These are phyloP conservation scores for Tephrocybe sp. DNA, from an alignment of 768 basidiomycete genomes.

Conservation along the genomic window DNA sequence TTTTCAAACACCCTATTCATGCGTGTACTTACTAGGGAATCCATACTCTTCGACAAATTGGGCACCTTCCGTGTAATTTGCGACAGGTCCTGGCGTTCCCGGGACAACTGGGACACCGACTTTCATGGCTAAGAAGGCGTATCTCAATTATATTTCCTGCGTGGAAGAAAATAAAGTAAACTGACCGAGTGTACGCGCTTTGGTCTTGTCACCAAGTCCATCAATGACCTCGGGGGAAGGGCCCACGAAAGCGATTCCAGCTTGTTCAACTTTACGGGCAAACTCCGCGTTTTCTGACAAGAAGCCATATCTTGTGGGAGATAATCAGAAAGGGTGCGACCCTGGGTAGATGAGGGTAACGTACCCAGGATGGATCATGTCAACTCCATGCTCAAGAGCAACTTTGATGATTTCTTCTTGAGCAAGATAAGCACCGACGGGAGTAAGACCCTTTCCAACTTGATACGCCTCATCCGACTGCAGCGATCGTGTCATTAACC, in stretches of 20 bases:
- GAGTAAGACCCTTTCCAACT: conserved; percentile 94
- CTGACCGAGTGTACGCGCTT: conserved; percentile 84
- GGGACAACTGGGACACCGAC: conserved; percentile 95
- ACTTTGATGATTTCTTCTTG: conserved; percentile 97
- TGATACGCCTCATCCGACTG: conserved; percentile 98
- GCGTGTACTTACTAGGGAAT: conserved; percentile 65
- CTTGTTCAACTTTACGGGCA: conserved; percentile 97
- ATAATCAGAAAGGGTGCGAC: neutral
- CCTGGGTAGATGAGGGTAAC: conserved; percentile 17
- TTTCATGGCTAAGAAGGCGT: conserved; percentile 63
- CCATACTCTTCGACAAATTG: conserved; percentile 94
- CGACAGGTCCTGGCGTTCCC: conserved; percentile 95
- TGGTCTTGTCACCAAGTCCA: conserved; percentile 97
- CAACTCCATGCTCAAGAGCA: conserved; percentile 96
- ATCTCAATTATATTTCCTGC: conserved; percentile 5
- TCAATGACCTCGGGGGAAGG: conserved; percentile 96
- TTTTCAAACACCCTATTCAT: conserved; percentile 3
- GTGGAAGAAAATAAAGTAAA: conserved; percentile 1
- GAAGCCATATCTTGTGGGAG: conserved; percentile 82
- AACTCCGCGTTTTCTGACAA: conserved; percentile 96
- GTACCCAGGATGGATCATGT: conserved; percentile 99
- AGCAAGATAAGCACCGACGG: conserved; percentile 94
- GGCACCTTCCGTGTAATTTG: conserved; percentile 71
- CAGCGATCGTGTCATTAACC: conserved; percentile 30
- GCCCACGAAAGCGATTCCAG: conserved; percentile 95